Conservation (phyloP, 1,139 yeast genomes). For the Candida tropicalis region DNA sequence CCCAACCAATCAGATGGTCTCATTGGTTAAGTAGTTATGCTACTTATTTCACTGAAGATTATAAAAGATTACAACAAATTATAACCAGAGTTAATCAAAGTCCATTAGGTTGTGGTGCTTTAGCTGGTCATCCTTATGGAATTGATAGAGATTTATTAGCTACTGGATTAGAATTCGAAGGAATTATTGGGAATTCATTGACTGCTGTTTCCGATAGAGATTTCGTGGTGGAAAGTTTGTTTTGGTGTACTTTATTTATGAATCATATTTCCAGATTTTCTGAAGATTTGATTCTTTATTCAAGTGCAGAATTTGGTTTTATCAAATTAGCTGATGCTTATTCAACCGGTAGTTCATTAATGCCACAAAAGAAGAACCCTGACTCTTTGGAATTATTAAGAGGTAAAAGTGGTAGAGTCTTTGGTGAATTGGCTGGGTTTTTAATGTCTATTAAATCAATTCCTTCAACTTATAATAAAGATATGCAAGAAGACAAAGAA, state of each 20-base stretch:
- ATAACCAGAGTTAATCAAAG: slow-evolving; percentile 81
- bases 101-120: slow-evolving; percentile 96
- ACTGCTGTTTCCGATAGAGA: slow-evolving; percentile 97
- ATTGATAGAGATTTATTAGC: slow-evolving; percentile 93
- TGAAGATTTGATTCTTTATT: slow-evolving; percentile 93
- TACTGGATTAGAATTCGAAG: slow-evolving; percentile 70
- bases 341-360: slow-evolving; percentile 95
- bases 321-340: slow-evolving; percentile 93
- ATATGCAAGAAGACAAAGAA: slow-evolving; percentile 98
- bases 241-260: slow-evolving; percentile 96
- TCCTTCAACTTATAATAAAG: slow-evolving; percentile 97
- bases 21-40: slow-evolving; percentile 97
- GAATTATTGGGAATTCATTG: slow-evolving; percentile 91
- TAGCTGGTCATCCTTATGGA: slow-evolving; percentile 99
- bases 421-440: slow-evolving; percentile 93
- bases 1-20: slow-evolving; percentile 99
- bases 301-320: slow-evolving; percentile 97
- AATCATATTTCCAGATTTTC: slow-evolving; percentile 92
- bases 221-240: slow-evolving; percentile 93
- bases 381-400: slow-evolving; percentile 92
- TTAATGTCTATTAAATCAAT: slow-evolving; percentile 94
- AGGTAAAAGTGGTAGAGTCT: slow-evolving; percentile 97
- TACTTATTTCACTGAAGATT: slow-evolving; percentile 89
- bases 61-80: slow-evolving; percentile 79
- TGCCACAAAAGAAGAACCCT: slow-evolving; percentile 99